These are phyloP conservation scores for Candida vaughaniae DNA, from an alignment of 805 yeast genomes.

Conservation along the genomic window DNA sequence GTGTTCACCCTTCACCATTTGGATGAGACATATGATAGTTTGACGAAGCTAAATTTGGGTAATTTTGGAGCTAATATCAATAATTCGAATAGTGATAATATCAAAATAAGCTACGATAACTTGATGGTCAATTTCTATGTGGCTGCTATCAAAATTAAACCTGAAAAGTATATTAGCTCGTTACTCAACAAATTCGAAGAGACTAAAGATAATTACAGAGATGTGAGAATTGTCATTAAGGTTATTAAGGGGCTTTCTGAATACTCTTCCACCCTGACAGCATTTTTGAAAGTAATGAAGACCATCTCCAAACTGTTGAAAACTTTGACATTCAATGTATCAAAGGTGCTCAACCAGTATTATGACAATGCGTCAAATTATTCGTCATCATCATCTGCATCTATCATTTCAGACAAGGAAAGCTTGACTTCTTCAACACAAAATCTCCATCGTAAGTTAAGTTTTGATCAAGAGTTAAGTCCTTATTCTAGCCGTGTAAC, in stretches of 20 bases:
- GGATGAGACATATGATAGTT: constrained; percentile 29
- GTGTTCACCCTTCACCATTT: constrained; percentile 29
- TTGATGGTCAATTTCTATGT: constrained; percentile 28
- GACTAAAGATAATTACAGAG: constrained; percentile 22
- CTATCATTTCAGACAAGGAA: constrained; percentile 14
- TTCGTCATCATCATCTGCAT: constrained; percentile 15
- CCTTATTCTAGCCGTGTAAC: constrained; percentile 4
- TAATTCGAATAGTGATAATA: constrained; percentile 2
- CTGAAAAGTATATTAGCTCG: constrained; percentile 26
- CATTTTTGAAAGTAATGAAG: constrained; percentile 24
- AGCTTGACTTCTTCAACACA: constrained; percentile 7
- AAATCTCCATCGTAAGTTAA: constrained; percentile 3
- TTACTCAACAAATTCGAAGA: constrained; percentile 23
- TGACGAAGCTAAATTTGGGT: constrained; percentile 15
- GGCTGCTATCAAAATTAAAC: constrained; percentile 36
- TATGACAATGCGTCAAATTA: constrained; percentile 13
- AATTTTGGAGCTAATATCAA: constrained; percentile 9
- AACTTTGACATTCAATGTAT: constrained; percentile 24
- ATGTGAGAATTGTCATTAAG: constrained; percentile 25
- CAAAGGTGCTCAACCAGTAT: constrained; percentile 22
- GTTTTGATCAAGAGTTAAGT: constrained; percentile 13
- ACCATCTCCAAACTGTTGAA: constrained; percentile 24
- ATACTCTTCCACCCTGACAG: constrained; percentile 17
- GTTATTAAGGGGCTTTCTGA: constrained; percentile 31
- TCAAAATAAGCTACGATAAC: constrained; percentile 18